phyloP scores from a whole-genome alignment of 306 rosid genomes.

The Urtica urens region DNA sequence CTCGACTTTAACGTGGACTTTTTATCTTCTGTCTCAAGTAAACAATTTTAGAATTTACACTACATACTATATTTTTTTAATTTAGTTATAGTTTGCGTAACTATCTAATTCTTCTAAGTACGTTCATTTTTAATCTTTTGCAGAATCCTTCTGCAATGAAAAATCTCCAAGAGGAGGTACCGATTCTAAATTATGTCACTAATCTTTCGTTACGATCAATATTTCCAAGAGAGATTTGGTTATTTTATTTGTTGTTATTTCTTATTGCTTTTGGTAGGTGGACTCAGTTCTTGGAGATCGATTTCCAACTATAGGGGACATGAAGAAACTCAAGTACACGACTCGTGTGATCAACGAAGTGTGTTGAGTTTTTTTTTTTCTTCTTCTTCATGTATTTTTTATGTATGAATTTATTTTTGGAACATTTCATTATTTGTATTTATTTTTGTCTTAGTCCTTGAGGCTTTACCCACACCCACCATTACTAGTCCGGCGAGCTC shows the following conservation, averaged over 20 bases:
- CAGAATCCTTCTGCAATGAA: conserved; percentile 82
- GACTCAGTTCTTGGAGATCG: conserved; percentile 78
- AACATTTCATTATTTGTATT: conserved; percentile 27
- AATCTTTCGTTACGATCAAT: conserved; percentile 5
- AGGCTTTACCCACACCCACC: conserved; percentile 99
- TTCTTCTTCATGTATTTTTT: too few relatives aligned
- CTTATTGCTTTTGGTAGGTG: conserved; percentile 29
- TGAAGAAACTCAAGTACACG: too few relatives aligned
- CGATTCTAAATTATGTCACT: conserved; percentile 6
- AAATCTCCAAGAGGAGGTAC: conserved; percentile 94
- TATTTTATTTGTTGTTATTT: not conserved
- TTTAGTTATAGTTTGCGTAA: not conserved
- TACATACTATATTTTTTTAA: too few relatives aligned
- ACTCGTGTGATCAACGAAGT: too few relatives aligned
- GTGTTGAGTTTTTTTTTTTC: too few relatives aligned
- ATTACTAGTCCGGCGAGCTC: conserved; percentile 88
- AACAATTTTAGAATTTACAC: conserved; percentile 9
- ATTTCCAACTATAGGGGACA: conserved; percentile 75
- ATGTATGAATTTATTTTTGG: conserved; percentile 44
- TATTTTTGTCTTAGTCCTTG: conserved; percentile 60
- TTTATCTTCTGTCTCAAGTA: too few relatives aligned
- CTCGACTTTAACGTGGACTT: conserved; percentile 92
- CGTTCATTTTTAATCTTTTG: conserved; percentile 17
- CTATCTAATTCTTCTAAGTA: too few relatives aligned
- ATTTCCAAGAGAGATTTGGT: too few relatives aligned